Percentiles rank a stretch among this genome's conserved stretches.
phyloP scores from a whole-genome alignment of 2,329 filamentous ascomycete species.

The Ophiostoma angusticollis region DNA sequence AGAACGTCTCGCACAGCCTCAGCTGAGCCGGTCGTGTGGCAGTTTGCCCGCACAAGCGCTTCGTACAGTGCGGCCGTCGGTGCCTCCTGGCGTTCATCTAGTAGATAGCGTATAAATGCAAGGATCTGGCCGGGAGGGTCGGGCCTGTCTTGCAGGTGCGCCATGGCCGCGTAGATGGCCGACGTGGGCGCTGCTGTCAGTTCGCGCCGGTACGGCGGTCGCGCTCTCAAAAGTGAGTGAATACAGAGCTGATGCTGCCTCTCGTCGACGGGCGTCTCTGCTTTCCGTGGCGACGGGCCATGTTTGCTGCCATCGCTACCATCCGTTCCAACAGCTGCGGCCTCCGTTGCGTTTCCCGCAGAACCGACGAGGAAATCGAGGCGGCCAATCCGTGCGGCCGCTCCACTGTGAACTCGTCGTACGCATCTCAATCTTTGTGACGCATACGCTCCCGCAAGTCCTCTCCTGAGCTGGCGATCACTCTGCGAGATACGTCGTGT shows the following conservation, averaged over 20 bases:
- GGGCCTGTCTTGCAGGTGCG: slow-evolving; percentile 24
- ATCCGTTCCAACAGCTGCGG: neutral
- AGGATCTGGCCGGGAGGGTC: slow-evolving; percentile 27
- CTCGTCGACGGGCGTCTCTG: neutral
- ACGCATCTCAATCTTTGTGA: neutral
- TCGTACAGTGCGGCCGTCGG: slow-evolving; percentile 55
- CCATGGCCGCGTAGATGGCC: slow-evolving; percentile 27
- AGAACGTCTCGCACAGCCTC: slow-evolving; percentile 50
- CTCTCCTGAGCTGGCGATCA: neutral
- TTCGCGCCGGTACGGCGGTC: slow-evolving; percentile 10
- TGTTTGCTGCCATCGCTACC: neutral
- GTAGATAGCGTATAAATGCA: slow-evolving; percentile 42
- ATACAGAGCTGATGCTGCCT: slow-evolving; percentile 3
- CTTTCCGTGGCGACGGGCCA: neutral
- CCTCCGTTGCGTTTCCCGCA: neutral
- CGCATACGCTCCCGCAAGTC: neutral
- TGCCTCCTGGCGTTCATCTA: slow-evolving; percentile 39
- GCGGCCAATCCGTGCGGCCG: slow-evolving; percentile 5
- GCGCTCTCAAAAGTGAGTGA: slow-evolving; percentile 4
- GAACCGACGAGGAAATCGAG: neutral
- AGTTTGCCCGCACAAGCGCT: slow-evolving; percentile 60
- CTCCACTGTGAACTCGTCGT: slow-evolving; percentile 3
- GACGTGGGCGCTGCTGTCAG: slow-evolving; percentile 8
- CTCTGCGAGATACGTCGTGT: neutral
- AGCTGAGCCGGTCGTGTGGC: slow-evolving; percentile 53